Evolutionary conservation across 108 stramenopile species (phyloP).

Genomic region (Pseudonitzschia delicatissima): DNA sequence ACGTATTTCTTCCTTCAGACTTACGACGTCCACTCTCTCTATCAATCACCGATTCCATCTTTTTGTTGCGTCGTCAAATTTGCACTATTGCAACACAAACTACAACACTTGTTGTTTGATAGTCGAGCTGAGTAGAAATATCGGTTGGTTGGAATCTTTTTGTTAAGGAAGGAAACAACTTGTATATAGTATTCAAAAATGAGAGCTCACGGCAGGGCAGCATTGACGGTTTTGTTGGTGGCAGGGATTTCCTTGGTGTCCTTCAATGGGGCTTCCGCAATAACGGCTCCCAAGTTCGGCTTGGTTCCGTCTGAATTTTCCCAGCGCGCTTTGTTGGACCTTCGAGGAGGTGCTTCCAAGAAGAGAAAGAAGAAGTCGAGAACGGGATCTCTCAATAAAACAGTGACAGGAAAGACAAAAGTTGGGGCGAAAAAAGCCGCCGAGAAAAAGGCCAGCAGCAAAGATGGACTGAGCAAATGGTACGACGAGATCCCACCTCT

Average conservation of each 20-base stretch:
- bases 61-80: too few species aligned
- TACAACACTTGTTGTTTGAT: too few species aligned
- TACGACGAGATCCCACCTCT: constrained; percentile 79
- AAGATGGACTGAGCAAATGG: constrained; percentile 27
- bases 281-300: neutral
- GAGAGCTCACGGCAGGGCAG: neutral
- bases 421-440: constrained; percentile 22
- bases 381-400: constrained; percentile 20
- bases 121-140: too few species aligned
- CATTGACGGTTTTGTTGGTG: neutral
- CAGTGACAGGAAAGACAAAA: constrained; percentile 40
- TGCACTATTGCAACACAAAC: too few species aligned
- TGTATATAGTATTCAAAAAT: constrained; percentile 5
- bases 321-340: constrained; percentile 1
- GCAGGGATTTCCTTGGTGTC: neutral
- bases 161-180: too few species aligned
- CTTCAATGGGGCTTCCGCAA: neutral
- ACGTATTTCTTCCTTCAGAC: too few species aligned
- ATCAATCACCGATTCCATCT: too few species aligned
- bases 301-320: constrained; percentile 3
- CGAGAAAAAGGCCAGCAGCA: constrained; percentile 8
- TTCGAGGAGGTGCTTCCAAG: constrained; percentile 34
- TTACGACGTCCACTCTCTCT: too few species aligned
- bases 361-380: constrained; percentile 14
- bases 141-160: too few species aligned